These are phyloP conservation scores for Glaciozyma martinii DNA, from an alignment of 768 basidiomycete species.

Conservation along the genomic window DNA sequence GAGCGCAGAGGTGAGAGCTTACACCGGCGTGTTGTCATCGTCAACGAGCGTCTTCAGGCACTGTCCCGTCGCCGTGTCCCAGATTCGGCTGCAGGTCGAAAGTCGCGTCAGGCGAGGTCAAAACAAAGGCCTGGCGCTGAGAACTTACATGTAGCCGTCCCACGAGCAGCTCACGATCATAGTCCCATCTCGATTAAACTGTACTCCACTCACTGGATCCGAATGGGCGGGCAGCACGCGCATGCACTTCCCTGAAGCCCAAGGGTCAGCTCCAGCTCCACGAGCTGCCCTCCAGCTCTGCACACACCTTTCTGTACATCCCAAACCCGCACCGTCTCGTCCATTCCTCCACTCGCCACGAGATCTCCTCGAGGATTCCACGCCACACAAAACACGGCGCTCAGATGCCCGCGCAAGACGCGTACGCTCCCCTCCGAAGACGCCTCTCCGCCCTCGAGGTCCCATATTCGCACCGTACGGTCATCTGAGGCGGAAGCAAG, in stretches of 20 bases:
- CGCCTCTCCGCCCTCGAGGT: constrained; percentile 42
- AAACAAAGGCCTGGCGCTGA: no score
- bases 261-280: neutral
- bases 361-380: constrained; percentile 85
- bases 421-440: constrained; percentile 38
- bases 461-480: constrained; percentile 78
- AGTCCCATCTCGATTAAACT: constrained; percentile 89
- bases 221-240: constrained; percentile 90
- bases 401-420: constrained; percentile 74
- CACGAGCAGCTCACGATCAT: constrained; percentile 89
- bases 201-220: constrained; percentile 88
- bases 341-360: constrained; percentile 85
- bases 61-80: constrained; percentile 95
- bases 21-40: constrained; percentile 82
- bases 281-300: neutral
- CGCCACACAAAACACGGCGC: constrained; percentile 86
- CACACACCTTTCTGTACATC: constrained; percentile 73
- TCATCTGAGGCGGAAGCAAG: constrained; percentile 92
- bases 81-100: constrained; percentile 62
- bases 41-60: constrained; percentile 95
- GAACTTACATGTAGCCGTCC: constrained; percentile 86
- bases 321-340: constrained; percentile 96
- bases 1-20: constrained; percentile 31
- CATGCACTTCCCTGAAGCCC: constrained; percentile 61
- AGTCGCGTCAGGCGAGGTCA: constrained; percentile 3